A percentile compares a stretch with the other conserved stretches of the same genome.
These are phyloP conservation scores for Chaetothyriales sp. DNA, from an alignment of 2,329 filamentous ascomycete species.

Conservation along the genomic window DNA sequence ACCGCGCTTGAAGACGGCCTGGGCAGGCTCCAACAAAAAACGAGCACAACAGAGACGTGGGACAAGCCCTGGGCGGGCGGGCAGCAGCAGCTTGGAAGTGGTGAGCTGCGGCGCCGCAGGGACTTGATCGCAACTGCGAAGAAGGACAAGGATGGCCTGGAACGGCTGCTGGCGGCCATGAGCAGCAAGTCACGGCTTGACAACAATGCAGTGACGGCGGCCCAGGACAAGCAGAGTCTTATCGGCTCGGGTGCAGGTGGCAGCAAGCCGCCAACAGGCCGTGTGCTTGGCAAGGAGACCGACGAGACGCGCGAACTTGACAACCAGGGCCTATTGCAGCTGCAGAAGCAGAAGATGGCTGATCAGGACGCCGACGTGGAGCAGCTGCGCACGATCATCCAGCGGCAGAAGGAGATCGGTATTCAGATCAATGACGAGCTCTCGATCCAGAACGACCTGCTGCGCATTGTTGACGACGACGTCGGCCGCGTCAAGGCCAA, in stretches of 20 bases:
- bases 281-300: conserved; percentile 42
- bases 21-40: conserved; percentile 23
- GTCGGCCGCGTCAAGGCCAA: conserved; percentile 34
- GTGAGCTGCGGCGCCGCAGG: conserved; percentile 43
- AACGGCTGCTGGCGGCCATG: conserved; percentile 45
- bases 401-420: conserved; percentile 46
- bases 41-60: background rate
- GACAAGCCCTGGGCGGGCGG: conserved; percentile 16
- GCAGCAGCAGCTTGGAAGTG: conserved; percentile 37
- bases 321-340: conserved; percentile 47
- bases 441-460: conserved; percentile 45
- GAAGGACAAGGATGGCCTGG: conserved; percentile 48
- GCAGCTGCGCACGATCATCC: conserved; percentile 42
- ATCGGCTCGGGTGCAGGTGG: conserved; percentile 18
- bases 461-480: conserved; percentile 45
- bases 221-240: conserved; percentile 31
- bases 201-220: conserved; percentile 25
- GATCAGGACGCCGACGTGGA: conserved; percentile 47
- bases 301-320: conserved; percentile 47
- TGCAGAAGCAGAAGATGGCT: conserved; percentile 47
- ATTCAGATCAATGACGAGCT: conserved; percentile 48
- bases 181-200: conserved; percentile 35
- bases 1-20: conserved; percentile 43
- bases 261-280: conserved; percentile 24
- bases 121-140: conserved; percentile 42